Evolutionary conservation across 768 basidiomycete genomes (phyloP), one percentile per base, ranked within the genome.

Genomic region (Gloeostereum incarnatum): DNA sequence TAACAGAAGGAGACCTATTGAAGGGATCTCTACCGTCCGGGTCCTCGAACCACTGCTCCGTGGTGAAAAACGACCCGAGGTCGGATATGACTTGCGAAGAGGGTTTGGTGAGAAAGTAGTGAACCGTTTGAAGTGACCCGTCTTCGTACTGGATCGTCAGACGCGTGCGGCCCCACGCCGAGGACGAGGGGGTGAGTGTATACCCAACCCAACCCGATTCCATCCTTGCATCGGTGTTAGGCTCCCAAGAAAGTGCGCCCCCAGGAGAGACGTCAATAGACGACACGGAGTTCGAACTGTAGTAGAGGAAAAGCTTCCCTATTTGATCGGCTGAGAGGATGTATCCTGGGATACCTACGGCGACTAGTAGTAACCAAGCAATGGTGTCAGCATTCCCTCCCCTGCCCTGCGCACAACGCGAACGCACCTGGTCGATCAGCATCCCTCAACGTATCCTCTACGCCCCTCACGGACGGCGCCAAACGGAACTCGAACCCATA

Each of bases 31-130:
- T 55, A 2, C 63, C 43, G n/a, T n/a, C n/a, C n/a, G n/a, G n/a
- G 10, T 66, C 61, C 35, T 62, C 59, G 50, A 71, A 75, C 73
- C 73, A 76, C 41, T 74, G 72, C 3, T 57, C 56, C 2, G 68
- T 73, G 14, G 71, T 72, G 40, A 75, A 52, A 56, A 76, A 76
- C 40, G 62, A 63, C 11, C 74, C 73, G 2, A 76, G 55, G 46
- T 75, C 59, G n/a, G 62, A 55, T 19, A 76, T 53, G 13, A 57
- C 57, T 66, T 36, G 53, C 0, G 66, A 62, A 5, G 70, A 69
- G 4, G 58, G 58, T 33, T 71, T 63, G 3, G 70, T 71, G 6
- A 70, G 56, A 40, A 67, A 68, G 50, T 70, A 76, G 43, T 74
- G 68, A 3, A 75, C 56, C 0, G 73, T 75, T 47, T 75, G 72